These are phyloP conservation scores for Hypomyces perniciosus DNA, from an alignment of 2,329 filamentous ascomycete species.

Conservation along the genomic window DNA sequence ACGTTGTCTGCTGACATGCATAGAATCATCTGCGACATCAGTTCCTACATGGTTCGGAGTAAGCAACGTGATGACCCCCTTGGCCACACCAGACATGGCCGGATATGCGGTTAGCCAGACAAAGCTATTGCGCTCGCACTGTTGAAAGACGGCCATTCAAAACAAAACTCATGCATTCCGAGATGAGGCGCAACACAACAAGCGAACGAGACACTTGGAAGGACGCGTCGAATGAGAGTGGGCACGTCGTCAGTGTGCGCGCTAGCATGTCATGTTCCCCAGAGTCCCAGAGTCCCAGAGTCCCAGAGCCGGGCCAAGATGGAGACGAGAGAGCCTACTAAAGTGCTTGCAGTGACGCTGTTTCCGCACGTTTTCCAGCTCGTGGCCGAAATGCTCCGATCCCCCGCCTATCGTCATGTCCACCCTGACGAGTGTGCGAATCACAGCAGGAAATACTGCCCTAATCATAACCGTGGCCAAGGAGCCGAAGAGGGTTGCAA, in stretches of 20 bases:
- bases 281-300: not conserved
- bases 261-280: slow-evolving; percentile 8
- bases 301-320: slow-evolving; percentile 9
- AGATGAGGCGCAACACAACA: not conserved
- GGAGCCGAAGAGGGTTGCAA: no score
- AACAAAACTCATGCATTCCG: not conserved
- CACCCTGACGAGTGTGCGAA: no score
- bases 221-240: slow-evolving; percentile 12
- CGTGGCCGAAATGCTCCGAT: slow-evolving; percentile 22
- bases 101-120: no score
- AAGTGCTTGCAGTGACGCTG: slow-evolving; percentile 6
- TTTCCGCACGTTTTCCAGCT: slow-evolving; percentile 19
- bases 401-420: slow-evolving; percentile 1
- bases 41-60: not conserved
- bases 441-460: no score
- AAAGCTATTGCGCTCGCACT: no score
- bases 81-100: no score
- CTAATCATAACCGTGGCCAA: no score
- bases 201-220: not conserved
- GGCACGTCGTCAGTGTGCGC: slow-evolving; percentile 12
- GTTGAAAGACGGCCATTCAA: not conserved
- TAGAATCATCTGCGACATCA: no score
- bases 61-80: not conserved
- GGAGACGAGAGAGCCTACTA: slow-evolving; percentile 1
- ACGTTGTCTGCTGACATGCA: slow-evolving; percentile 1